Percentiles rank a stretch among this genome's conserved stretches.
Conservation (phyloP, 352 stramenopile genomes). For the Globisporangium carolinianum region DNA sequence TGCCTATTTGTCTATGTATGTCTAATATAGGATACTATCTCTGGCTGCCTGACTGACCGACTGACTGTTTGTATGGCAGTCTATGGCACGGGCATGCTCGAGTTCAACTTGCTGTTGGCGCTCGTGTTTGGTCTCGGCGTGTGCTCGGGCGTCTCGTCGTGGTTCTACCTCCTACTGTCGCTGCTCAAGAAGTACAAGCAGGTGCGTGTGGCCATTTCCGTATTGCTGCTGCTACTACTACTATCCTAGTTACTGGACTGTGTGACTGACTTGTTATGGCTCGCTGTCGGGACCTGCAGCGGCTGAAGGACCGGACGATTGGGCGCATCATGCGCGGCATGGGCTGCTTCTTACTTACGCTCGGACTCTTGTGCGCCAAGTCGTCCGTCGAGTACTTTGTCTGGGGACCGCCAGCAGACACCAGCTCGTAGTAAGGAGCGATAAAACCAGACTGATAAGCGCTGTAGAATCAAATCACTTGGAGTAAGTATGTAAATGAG, state of each 20-base stretch:
- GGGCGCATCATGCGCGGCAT: slow-evolving; percentile 78
- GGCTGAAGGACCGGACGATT: slow-evolving; percentile 82
- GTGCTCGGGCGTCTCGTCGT: slow-evolving; percentile 81
- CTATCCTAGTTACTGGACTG: not conserved
- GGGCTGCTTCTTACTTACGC: slow-evolving; percentile 74
- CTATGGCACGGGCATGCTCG: slow-evolving; percentile 79
- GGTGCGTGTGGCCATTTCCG: slow-evolving; percentile 20
- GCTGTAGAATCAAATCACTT: not conserved
- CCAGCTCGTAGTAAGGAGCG: slow-evolving; percentile 14
- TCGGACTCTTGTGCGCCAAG: slow-evolving; percentile 78
- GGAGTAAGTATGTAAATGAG: not conserved
- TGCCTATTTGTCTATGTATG: not conserved
- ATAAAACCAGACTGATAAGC: not conserved
- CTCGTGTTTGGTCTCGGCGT: slow-evolving; percentile 81
- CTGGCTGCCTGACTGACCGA: not conserved
- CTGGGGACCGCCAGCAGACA: slow-evolving; percentile 25
- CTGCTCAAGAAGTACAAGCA: slow-evolving; percentile 89
- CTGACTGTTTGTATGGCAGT: slow-evolving; percentile 25
- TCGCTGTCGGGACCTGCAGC: slow-evolving; percentile 17
- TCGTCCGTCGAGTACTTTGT: slow-evolving; percentile 84
- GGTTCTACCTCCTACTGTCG: slow-evolving; percentile 84
- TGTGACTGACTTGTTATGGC: too few species aligned
- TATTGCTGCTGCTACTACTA: slow-evolving; percentile 4
- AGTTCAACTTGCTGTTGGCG: slow-evolving; percentile 81
- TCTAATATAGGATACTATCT: not conserved